Evolutionary conservation across 208 protist species (phyloP), one percentile per base, ranked within the genome.

Genomic region (Crithidia bombi): DNA sequence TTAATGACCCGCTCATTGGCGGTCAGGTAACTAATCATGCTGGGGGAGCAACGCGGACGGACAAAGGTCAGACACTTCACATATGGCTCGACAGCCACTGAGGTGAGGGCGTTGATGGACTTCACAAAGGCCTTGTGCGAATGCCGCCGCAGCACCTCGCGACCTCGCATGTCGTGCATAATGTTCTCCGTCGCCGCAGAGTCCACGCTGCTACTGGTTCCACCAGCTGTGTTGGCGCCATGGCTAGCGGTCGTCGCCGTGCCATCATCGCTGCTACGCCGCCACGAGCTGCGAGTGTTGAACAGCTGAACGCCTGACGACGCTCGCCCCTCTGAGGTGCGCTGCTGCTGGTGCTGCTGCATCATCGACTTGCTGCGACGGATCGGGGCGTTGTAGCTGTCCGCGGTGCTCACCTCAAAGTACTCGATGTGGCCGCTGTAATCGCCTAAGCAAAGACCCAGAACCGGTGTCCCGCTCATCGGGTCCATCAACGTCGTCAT

Each of bases 1-100:
- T 96, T 96, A 54, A 96, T 91, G 11, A 92, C 82, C 2, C 86
- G 82, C 70, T 96, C 87, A 70, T 91, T 96, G n/a, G 91, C 85
- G 23, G 88, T 87, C 28, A 96, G 74, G 72, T 96, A 96, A 64
- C 85, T 93, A 28, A 94, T 79, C 58, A 81, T 91, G 75, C 78
- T 92, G 12, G 91, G 91, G 3, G 91, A 93, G 46, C 77, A 84
- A 15, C 87, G 79, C 23, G 72, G 66, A 17, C 72, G 72, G 21
- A 92, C 71, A 76, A 93, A 96, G 44, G 65, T 54, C 15, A 96
- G 65, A 51, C 84, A 87, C 68, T 91, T 93, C 28, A 96, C 78
- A 33, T 79, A 81, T 21, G 89, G 91, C 65, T 86, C 80, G 46
- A 93, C 88, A 7, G 83, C 78, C 12, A 90, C 85, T 21, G 91